phyloP scores from a whole-genome alignment of 108 stramenopile genomes.

The Cylindrotheca closterium region DNA sequence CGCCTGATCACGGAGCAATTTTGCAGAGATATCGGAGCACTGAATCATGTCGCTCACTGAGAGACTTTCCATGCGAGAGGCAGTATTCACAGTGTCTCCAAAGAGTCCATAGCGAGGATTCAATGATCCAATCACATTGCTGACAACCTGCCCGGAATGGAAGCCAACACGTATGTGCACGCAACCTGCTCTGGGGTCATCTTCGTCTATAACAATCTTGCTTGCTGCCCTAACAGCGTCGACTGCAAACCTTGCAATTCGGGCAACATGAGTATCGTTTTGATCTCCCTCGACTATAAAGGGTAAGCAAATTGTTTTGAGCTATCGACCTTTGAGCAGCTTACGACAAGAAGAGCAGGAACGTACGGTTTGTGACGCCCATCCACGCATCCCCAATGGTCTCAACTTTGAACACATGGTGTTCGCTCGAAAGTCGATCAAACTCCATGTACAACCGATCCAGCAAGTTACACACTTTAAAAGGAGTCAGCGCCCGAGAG shows the following conservation, averaged over 20 bases:
- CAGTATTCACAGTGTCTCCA: constrained; percentile 59
- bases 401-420: constrained; percentile 62
- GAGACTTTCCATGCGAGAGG: constrained; percentile 53
- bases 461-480: constrained; percentile 41
- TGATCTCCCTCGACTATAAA: constrained; percentile 19
- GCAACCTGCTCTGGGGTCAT: constrained; percentile 33
- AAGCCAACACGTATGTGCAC: constrained; percentile 55
- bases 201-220: constrained; percentile 31
- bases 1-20: constrained; percentile 38
- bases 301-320: neutral
- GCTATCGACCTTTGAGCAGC: too few relatives aligned
- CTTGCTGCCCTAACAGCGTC: constrained; percentile 45
- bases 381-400: constrained; percentile 55
- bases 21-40: constrained; percentile 38
- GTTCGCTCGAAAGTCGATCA: constrained; percentile 33
- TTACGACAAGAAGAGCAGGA: too few relatives aligned
- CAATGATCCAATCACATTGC: constrained; percentile 43
- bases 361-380: constrained; percentile 19
- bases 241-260: constrained; percentile 47
- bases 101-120: constrained; percentile 51
- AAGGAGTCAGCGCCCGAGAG: constrained; percentile 22
- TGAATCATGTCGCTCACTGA: constrained; percentile 32
- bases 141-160: constrained; percentile 49
- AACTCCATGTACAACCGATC: constrained; percentile 44
- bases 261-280: constrained; percentile 47